These are phyloP conservation scores for Podospora australis DNA, from an alignment of 495 filamentous ascomycete genomes.

Conservation along the genomic window DNA sequence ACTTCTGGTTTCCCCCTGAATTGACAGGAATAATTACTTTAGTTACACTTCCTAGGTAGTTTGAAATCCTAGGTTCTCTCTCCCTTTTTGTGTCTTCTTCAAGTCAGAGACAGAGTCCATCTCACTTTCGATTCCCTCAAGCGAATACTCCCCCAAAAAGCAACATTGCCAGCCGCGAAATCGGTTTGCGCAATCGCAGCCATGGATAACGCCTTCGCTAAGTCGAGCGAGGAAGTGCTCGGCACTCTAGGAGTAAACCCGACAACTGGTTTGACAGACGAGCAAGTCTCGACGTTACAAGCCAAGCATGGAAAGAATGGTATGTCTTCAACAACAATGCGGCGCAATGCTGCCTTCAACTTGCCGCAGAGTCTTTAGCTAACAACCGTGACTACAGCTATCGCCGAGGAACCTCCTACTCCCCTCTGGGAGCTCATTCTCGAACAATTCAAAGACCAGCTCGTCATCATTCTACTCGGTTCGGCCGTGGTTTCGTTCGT, in stretches of 20 bases:
- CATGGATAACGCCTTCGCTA: slow-evolving; percentile 79
- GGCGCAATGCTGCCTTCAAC: too few relatives aligned
- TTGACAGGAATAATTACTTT: slow-evolving; percentile 7
- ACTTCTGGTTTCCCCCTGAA: slow-evolving; percentile 11
- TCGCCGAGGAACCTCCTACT: slow-evolving; percentile 95
- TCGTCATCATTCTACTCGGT: slow-evolving; percentile 90
- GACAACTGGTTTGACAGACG: slow-evolving; percentile 58
- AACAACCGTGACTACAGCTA: slow-evolving; percentile 61
- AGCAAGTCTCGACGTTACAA: slow-evolving; percentile 57
- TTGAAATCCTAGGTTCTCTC: background rate
- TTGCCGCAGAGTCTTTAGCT: slow-evolving; percentile 19
- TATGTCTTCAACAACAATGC: too few relatives aligned
- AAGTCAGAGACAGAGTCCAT: slow-evolving; percentile 1
- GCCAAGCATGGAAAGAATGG: slow-evolving; percentile 79
- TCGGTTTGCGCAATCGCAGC: slow-evolving; percentile 7
- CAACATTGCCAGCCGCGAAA: slow-evolving; percentile 12
- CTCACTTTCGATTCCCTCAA: background rate
- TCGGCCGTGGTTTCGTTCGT: slow-evolving; percentile 94
- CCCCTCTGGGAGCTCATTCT: slow-evolving; percentile 93
- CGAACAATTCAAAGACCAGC: slow-evolving; percentile 98
- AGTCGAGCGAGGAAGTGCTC: slow-evolving; percentile 61
- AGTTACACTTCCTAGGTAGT: background rate
- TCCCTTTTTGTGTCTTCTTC: background rate
- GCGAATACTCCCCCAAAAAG: background rate
- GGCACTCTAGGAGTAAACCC: slow-evolving; percentile 64